Conservation (phyloP, 345 rosid species). For the Syzygium jambos region DNA sequence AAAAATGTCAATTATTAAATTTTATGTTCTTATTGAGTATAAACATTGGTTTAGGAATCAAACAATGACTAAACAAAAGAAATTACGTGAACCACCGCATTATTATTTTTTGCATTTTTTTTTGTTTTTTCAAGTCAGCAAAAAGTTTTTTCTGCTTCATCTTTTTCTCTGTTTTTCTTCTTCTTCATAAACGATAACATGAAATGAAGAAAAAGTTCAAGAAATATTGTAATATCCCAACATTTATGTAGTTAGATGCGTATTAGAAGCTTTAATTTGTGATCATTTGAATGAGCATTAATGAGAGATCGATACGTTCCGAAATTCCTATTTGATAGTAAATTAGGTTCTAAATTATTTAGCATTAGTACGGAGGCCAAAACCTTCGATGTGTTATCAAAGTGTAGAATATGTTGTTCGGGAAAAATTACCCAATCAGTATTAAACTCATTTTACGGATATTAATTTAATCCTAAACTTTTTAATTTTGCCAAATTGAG, state of each 20-base stretch:
- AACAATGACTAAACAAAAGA: no score
- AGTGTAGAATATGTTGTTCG: neutral
- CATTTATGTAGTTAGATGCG: neutral
- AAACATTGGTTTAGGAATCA: no score
- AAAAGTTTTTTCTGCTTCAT: no score
- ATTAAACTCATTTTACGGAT: neutral
- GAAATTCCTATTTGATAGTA: neutral
- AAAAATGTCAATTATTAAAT: no score
- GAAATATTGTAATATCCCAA: neutral
- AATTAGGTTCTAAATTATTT: neutral
- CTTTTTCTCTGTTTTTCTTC: no score
- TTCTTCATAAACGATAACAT: no score
- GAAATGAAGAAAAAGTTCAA: no score
- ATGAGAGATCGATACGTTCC: neutral
- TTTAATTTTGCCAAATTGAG: neutral
- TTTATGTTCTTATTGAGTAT: no score
- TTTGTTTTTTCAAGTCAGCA: no score
- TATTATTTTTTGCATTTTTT: no score
- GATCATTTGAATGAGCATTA: neutral
- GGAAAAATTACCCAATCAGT: neutral
- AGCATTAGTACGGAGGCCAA: neutral
- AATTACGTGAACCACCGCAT: no score
- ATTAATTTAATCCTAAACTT: neutral
- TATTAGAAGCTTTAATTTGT: neutral
- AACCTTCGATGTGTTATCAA: neutral